Evolutionary conservation across 2,329 filamentous ascomycete genomes (phyloP), one percentile per base, ranked within the genome.

Genomic region (Hymenotorrendiella dingleyae): DNA sequence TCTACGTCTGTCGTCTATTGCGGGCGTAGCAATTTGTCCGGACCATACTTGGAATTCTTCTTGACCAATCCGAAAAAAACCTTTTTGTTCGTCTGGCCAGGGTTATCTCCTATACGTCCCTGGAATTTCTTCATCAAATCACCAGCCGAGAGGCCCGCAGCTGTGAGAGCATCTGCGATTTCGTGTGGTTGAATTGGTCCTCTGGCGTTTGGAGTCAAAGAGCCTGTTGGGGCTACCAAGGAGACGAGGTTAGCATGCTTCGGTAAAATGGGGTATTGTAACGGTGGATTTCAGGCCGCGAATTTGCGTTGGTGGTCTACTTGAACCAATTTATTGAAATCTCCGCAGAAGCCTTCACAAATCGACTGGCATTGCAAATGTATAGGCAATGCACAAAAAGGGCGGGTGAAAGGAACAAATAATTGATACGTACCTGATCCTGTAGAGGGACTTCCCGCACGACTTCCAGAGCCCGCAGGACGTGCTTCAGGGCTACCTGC

Each of bases 41-140:
- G 51, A 1, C 69, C 72, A 58, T 74, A 80, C 11, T 67, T 64
- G 1, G 73, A 71, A 27, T 76, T 67, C 26, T 70, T 67, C 59
- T 74, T 78, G 10, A 84, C 77, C 44, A 82, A 57, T 42, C 68
- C 65, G 46, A 83, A 73, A 71, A 78, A 83, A 20, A 77, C 71
- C 24, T 64, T 62, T 50, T 71, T 72, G 4, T 66, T 64, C 58
- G 76, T 77, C 54, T 72, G 67, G 4, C 71, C 68, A 6, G 66
- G 64, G 3, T 70, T 69, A 4, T 71, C 68, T 4, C 67, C 66
- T 10, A 82, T 65, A 19, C 78, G 72, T 20, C 64, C 64, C 17
- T 69, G 62, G 57, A 82, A 82, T 28, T 65, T 62, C 48, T 69
- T 72, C 43, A 81, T 68, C 6, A 84, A 64, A 11, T 69, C 67